A percentile compares a stretch with the other conserved stretches of the same genome.
Evolutionary conservation across 2,329 filamentous ascomycete genomes (phyloP).

Genomic region (Onygenales sp.): DNA sequence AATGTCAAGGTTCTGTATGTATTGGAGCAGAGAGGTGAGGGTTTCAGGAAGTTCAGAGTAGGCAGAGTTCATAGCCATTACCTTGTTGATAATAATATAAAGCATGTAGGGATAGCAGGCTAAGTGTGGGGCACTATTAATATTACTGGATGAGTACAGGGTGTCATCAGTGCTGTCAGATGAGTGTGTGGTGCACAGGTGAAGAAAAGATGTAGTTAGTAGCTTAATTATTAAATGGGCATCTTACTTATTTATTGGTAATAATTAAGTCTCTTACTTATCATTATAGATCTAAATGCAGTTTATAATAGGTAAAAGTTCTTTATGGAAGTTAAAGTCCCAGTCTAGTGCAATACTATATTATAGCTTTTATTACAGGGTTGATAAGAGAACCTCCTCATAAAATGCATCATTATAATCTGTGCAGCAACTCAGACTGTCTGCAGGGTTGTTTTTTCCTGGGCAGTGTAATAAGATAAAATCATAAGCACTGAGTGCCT

Average conservation of each 20-base stretch:
- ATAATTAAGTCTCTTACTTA: not conserved
- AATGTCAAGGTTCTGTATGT: not conserved
- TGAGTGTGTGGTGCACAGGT: not conserved
- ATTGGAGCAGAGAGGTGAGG: not conserved
- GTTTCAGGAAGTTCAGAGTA: not conserved
- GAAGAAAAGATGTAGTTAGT: not conserved
- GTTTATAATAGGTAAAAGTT: not conserved
- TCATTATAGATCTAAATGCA: not conserved
- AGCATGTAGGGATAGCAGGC: too few relatives aligned
- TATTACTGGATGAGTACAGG: too few relatives aligned
- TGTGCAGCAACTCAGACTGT: not conserved
- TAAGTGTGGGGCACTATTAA: not conserved
- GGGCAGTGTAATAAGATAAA: not conserved
- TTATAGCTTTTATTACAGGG: not conserved
- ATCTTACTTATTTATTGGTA: too few relatives aligned
- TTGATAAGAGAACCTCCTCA: not conserved
- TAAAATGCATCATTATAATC: not conserved
- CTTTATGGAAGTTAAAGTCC: not conserved
- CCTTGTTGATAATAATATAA: not conserved
- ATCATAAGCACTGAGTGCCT: constrained; percentile 2
- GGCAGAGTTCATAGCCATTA: not conserved
- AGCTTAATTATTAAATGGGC: not conserved
- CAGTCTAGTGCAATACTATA: not conserved
- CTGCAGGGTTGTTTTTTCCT: not conserved
- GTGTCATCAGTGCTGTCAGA: not conserved